Evolutionary conservation across 345 rosid genomes (phyloP).

Genomic region (Rhodamnia rubescens): DNA sequence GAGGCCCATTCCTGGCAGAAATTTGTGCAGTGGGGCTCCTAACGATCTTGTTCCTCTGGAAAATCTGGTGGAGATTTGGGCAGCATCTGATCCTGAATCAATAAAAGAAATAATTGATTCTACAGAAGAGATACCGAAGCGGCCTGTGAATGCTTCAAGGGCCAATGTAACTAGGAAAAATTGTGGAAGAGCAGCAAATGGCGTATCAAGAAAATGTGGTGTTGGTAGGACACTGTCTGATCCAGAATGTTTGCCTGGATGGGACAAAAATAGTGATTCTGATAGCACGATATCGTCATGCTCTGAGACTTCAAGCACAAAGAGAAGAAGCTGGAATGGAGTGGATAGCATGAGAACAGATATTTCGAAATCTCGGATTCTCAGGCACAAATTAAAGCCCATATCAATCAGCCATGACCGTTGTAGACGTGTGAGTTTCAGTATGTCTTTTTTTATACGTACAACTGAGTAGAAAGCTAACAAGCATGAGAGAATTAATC

Average conservation of each 20-base stretch:
- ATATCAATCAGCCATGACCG: neutral
- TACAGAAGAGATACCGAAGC: constrained; percentile 9
- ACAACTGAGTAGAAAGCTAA: neutral
- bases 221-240: constrained; percentile 6
- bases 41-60: constrained; percentile 38
- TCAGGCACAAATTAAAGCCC: constrained; percentile 21
- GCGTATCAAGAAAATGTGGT: neutral
- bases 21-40: constrained; percentile 31
- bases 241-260: constrained; percentile 5
- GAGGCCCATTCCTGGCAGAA: constrained; percentile 49
- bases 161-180: neutral
- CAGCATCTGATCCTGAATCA: constrained; percentile 15
- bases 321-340: constrained; percentile 43
- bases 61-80: constrained; percentile 28
- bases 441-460: neutral
- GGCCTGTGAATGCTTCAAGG: constrained; percentile 8
- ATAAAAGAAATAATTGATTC: neutral
- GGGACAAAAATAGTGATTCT: constrained; percentile 21
- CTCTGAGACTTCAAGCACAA: constrained; percentile 6
- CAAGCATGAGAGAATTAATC: neutral
- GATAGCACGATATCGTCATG: constrained; percentile 19
- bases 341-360: constrained; percentile 6
- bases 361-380: constrained; percentile 6
- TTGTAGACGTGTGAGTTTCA: neutral
- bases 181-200: neutral